Percentiles rank a stretch among this genome's conserved stretches.
phyloP scores from a whole-genome alignment of 805 yeast genomes.

The Diddensiella caesifluorescens region DNA sequence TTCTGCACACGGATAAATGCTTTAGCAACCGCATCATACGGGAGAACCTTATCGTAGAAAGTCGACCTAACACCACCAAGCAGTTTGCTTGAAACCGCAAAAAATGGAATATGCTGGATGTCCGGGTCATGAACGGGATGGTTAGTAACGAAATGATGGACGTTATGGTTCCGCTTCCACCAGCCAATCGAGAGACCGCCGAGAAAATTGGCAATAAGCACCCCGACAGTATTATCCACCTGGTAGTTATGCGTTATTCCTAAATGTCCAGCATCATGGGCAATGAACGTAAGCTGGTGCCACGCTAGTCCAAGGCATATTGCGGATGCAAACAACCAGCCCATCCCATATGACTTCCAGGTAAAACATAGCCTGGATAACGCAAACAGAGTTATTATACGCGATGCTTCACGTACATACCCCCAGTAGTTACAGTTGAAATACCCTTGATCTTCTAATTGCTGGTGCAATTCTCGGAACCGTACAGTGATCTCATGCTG shows the following conservation, averaged over 20 bases:
- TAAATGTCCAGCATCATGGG: conserved; percentile 87
- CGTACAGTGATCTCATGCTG: conserved; percentile 52
- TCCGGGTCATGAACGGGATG: conserved; percentile 94
- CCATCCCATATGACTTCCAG: conserved; percentile 4
- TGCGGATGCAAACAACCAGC: conserved; percentile 52
- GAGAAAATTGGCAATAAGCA: conserved; percentile 64
- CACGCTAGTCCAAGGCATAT: conserved; percentile 66
- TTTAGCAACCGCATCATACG: conserved; percentile 64
- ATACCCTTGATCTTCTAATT: conserved; percentile 50
- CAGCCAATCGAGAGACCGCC: conserved; percentile 92
- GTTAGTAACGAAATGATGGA: conserved; percentile 87
- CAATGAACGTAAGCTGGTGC: conserved; percentile 87
- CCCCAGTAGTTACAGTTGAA: conserved; percentile 71
- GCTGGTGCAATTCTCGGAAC: conserved; percentile 56
- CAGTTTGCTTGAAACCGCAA: conserved; percentile 72
- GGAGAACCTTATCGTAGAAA: conserved; percentile 61
- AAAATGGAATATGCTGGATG: conserved; percentile 87
- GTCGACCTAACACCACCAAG: conserved; percentile 72
- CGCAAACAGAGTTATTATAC: conserved; percentile 52
- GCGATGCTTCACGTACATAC: conserved; percentile 61
- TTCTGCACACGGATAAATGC: conserved; percentile 58
- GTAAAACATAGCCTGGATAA: conserved; percentile 45
- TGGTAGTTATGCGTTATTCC: conserved; percentile 77
- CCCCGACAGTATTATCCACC: conserved; percentile 68
- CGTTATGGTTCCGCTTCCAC: conserved; percentile 94